A percentile compares a stretch with the other conserved stretches of the same genome.
Conservation (phyloP, 495 filamentous ascomycete genomes). For the Penicillium soppii region DNA sequence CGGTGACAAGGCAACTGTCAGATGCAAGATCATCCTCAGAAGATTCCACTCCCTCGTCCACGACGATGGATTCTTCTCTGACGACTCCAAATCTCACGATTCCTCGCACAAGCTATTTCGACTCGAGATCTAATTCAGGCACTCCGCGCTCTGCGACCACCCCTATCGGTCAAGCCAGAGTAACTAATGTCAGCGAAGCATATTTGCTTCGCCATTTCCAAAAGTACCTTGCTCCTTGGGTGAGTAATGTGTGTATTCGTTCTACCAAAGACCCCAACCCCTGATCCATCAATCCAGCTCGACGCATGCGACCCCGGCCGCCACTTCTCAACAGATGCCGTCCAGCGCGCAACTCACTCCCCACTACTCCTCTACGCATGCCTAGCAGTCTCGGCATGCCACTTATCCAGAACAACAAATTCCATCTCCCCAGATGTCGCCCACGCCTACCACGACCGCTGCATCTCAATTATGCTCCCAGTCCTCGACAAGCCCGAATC, state of each 20-base stretch:
- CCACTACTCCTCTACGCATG: constrained; percentile 41
- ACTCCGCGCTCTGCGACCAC: constrained; percentile 17
- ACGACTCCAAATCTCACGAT: constrained; percentile 11
- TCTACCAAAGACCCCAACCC: background rate
- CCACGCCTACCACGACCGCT: constrained; percentile 44
- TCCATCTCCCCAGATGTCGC: constrained; percentile 32
- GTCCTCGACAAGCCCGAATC: constrained; percentile 36
- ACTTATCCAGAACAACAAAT: constrained; percentile 38
- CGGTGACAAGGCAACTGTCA: constrained; percentile 17
- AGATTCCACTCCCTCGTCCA: constrained; percentile 27
- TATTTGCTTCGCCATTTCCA: constrained; percentile 44
- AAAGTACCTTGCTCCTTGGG: constrained; percentile 38
- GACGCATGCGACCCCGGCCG: constrained; percentile 39
- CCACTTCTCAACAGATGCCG: constrained; percentile 36
- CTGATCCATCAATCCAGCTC: constrained; percentile 20
- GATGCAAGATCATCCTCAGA: constrained; percentile 26
- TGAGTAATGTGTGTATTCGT: constrained; percentile 4
- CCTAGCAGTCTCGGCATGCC: constrained; percentile 41
- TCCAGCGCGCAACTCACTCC: constrained; percentile 33
- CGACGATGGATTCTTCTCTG: constrained; percentile 23
- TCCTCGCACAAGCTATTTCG: constrained; percentile 12
- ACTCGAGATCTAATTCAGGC: constrained; percentile 17
- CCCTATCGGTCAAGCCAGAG: constrained; percentile 22
- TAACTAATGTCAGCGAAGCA: constrained; percentile 38
- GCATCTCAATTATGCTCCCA: constrained; percentile 41